Percentiles rank a stretch among this genome's conserved stretches.
These are phyloP conservation scores for Ophiostoma tasmaniense DNA, from an alignment of 2,329 filamentous ascomycete genomes.

Conservation along the genomic window DNA sequence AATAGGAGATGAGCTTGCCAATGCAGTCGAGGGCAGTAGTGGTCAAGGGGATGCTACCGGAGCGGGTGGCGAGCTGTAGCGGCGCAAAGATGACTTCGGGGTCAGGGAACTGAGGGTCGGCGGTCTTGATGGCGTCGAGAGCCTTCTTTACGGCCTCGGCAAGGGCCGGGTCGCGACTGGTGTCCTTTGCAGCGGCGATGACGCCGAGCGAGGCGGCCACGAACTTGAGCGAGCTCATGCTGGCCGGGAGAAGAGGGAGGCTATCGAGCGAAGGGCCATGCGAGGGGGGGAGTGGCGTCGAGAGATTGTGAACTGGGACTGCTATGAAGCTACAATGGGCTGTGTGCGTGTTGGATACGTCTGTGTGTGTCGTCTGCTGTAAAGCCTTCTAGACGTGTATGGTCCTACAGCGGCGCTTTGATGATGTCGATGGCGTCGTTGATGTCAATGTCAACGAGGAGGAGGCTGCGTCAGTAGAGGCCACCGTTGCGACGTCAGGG, in stretches of 20 bases:
- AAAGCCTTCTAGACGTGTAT: not conserved
- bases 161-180: constrained; percentile 75
- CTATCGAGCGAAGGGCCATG: constrained; percentile 36
- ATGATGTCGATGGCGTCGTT: not conserved
- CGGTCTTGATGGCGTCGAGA: constrained; percentile 75
- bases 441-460: not conserved
- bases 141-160: constrained; percentile 74
- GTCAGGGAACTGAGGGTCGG: constrained; percentile 71
- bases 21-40: constrained; percentile 94
- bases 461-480: constrained; percentile 3
- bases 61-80: constrained; percentile 79
- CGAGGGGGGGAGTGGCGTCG: constrained; percentile 23
- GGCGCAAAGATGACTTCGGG: constrained; percentile 89
- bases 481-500: constrained; percentile 4
- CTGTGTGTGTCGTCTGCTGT: not conserved
- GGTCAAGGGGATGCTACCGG: constrained; percentile 73
- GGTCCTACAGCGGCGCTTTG: not conserved
- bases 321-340: not conserved
- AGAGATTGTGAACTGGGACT: not conserved
- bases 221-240: constrained; percentile 90
- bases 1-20: constrained; percentile 97
- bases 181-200: constrained; percentile 87
- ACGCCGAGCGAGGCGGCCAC: constrained; percentile 87
- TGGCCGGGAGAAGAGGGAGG: constrained; percentile 37
- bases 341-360: not conserved